These are phyloP conservation scores for Leucoagaricus sp. DNA, from an alignment of 1,284 basidiomycete species.

Conservation along the genomic window DNA sequence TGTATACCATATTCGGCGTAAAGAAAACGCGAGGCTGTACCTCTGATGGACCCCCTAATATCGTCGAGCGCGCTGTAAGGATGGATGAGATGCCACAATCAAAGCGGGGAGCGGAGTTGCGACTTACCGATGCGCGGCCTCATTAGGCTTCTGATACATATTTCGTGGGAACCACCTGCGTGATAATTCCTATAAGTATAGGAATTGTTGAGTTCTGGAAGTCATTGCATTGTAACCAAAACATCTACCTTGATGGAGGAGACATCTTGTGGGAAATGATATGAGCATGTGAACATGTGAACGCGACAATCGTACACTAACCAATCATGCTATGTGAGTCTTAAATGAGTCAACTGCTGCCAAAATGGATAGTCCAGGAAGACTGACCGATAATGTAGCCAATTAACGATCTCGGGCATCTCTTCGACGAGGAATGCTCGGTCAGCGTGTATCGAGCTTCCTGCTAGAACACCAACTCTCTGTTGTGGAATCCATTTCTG, in stretches of 20 bases:
- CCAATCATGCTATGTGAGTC: slow-evolving; percentile 55
- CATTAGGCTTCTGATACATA: slow-evolving; percentile 30
- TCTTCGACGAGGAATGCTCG: slow-evolving; percentile 69
- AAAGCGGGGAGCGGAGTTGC: neutral
- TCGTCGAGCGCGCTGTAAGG: slow-evolving; percentile 71
- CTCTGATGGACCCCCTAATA: slow-evolving; percentile 73
- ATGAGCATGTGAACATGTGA: slow-evolving; percentile 1
- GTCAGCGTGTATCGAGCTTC: slow-evolving; percentile 82
- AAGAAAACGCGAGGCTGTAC: slow-evolving; percentile 34
- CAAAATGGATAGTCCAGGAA: neutral
- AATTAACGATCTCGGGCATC: slow-evolving; percentile 75
- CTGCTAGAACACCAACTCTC: slow-evolving; percentile 69
- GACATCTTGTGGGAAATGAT: slow-evolving; percentile 51
- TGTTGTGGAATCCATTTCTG: slow-evolving; percentile 71
- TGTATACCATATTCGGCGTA: neutral
- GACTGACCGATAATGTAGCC: slow-evolving; percentile 75
- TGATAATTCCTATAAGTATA: slow-evolving; percentile 57
- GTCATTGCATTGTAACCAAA: neutral
- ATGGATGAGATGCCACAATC: neutral
- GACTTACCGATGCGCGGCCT: slow-evolving; percentile 51
- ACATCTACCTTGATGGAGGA: slow-evolving; percentile 74
- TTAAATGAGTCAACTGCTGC: neutral
- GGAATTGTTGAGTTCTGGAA: neutral
- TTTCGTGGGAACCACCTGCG: slow-evolving; percentile 69
- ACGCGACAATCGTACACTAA: slow-evolving; percentile 31